Evolutionary conservation across 148 eudicot species (phyloP), one percentile per base, ranked within the genome.

Genomic region (Nepenthes mirabilis): DNA sequence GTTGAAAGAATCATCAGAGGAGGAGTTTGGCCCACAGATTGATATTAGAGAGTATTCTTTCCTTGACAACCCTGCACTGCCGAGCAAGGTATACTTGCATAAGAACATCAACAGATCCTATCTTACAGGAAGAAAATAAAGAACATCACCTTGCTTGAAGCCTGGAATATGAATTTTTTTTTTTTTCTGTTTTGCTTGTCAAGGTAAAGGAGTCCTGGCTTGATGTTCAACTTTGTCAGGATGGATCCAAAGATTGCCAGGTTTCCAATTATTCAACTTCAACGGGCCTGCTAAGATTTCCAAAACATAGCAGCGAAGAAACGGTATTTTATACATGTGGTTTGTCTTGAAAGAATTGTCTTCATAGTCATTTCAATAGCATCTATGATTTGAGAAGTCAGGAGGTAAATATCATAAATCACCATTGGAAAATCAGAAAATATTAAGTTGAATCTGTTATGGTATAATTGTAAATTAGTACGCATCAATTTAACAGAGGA

Each of bases 191-290:
- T 57, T 9, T 65, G 47, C 37, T 43, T 68, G 36, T 75, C 58
- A 66, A 93, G 98, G 96, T 93, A 11, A 93, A 93, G 74, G 87
- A 89, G 63, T 93, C 99, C 51, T 86, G 96, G 96, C 89, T 93
- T 61, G 85, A 93, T 72, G 99, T 93, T 66, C 87, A 93, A 43
- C 85, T 93, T 69, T 93, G 99, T 74, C 91, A 82, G 79, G 85
- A 74, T 61, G 99, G 96, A 51, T 83, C 96, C 55, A 74, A 61
- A 55, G 76, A 65, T 64, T 93, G 97, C 60, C 71, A 43, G 13
- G 64, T 68, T 59, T 65, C 87, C 64, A 84, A 77, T 71, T 68
- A 56, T 65, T 74, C 91, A 34, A 79, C 62, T 68, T 66, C 60
- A 66, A 48, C 63, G 14, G 72, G 84, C 49, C 40, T 74, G 53